Conservation (phyloP, 768 basidiomycete genomes). For the Tricholoma flavovirens region DNA sequence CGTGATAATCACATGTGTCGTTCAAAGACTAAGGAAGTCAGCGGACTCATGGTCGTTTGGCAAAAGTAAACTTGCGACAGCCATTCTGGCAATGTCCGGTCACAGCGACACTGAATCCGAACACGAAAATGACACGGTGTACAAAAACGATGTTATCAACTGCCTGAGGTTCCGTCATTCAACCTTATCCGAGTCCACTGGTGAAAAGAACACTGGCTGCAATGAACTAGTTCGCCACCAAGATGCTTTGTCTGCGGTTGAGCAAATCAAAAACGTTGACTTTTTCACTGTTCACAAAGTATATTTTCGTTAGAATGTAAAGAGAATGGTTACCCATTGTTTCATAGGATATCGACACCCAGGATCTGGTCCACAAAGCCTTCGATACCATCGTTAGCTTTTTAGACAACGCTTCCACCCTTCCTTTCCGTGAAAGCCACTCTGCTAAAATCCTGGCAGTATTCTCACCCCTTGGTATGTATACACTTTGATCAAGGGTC, state of each 20-base stretch:
- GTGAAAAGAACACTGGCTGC: neutral
- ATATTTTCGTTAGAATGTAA: neutral
- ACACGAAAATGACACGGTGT: conserved; percentile 21
- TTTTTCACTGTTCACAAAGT: conserved; percentile 11
- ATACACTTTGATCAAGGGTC: conserved; percentile 13
- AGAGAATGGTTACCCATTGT: neutral
- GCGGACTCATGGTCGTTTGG: no score
- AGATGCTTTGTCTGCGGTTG: conserved; percentile 7
- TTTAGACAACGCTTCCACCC: conserved; percentile 11
- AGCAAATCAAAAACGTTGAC: conserved; percentile 10
- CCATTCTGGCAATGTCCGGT: conserved; percentile 9
- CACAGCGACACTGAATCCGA: conserved; percentile 55
- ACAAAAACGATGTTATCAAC: neutral
- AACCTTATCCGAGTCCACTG: neutral
- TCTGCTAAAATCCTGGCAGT: conserved; percentile 2
- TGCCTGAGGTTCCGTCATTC: neutral
- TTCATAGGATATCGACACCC: conserved; percentile 11
- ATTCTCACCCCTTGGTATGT: conserved; percentile 15
- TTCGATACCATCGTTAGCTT: conserved; percentile 17
- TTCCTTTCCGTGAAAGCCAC: neutral
- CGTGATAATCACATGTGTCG: neutral
- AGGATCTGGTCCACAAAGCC: conserved; percentile 14
- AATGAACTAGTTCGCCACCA: conserved; percentile 4
- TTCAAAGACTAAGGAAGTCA: no score
- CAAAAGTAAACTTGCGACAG: no score